phyloP scores from a whole-genome alignment of 345 rosid genomes.

The Eucalyptus curtisii region DNA sequence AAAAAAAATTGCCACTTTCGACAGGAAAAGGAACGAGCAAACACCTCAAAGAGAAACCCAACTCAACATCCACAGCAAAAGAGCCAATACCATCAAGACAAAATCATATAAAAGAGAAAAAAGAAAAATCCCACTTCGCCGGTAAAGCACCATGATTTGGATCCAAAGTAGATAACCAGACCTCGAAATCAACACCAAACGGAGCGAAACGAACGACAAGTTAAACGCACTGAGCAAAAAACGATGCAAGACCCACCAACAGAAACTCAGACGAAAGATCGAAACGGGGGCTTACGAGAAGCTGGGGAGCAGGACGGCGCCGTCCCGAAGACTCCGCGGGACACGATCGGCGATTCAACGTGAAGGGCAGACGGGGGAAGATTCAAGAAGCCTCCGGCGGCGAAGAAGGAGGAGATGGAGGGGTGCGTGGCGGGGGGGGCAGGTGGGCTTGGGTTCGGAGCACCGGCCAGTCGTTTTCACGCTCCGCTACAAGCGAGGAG shows the following conservation, averaged over 20 bases:
- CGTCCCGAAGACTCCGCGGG: background rate
- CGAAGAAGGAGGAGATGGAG: too few relatives aligned
- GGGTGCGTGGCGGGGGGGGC: background rate
- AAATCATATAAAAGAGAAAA: background rate
- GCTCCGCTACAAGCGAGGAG: background rate
- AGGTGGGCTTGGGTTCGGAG: background rate
- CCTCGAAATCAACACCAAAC: background rate
- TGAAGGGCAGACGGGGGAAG: background rate
- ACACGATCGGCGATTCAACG: background rate
- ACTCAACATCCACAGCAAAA: background rate
- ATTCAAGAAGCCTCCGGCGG: background rate
- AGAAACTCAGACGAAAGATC: background rate
- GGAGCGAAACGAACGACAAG: background rate
- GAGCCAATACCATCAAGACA: background rate
- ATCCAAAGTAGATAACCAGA: background rate
- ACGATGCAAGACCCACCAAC: background rate
- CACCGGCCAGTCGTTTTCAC: background rate
- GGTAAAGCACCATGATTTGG: background rate
- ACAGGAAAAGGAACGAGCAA: background rate
- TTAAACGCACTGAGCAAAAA: background rate
- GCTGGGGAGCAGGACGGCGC: background rate
- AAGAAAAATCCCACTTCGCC: background rate
- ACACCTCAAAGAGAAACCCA: background rate
- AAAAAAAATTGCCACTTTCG: background rate
- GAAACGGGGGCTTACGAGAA: background rate